phyloP scores from a whole-genome alignment of 495 filamentous ascomycete genomes.

The Penicillium steckii region DNA sequence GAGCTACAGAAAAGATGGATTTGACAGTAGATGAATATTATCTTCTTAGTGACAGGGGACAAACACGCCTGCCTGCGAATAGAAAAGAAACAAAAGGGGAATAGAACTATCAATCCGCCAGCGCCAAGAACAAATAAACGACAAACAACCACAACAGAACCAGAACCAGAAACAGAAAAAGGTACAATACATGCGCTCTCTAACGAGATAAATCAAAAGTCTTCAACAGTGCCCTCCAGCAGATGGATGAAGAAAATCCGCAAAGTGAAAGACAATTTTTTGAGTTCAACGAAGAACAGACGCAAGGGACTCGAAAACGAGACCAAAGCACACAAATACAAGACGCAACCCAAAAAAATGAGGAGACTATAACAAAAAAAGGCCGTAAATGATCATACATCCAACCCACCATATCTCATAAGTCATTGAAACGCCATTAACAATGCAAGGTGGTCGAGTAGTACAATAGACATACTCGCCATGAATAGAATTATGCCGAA shows the following conservation, averaged over 20 bases:
- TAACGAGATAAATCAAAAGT: constrained; percentile 38
- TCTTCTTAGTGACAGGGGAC: constrained; percentile 10
- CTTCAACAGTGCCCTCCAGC: constrained; percentile 38
- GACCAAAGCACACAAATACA: constrained; percentile 19
- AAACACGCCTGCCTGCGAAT: constrained; percentile 4
- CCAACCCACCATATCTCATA: constrained; percentile 43
- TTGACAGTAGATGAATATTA: constrained; percentile 11
- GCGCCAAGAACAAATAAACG: constrained; percentile 9
- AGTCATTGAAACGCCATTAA: constrained; percentile 44
- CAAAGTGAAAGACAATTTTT: constrained; percentile 30
- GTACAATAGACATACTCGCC: not conserved
- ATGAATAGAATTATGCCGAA: constrained; percentile 3
- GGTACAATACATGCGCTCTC: constrained; percentile 51
- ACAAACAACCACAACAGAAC: too few relatives aligned
- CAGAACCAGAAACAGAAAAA: too few relatives aligned
- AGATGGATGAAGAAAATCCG: constrained; percentile 32
- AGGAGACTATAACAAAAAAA: constrained; percentile 24
- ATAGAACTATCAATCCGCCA: constrained; percentile 13
- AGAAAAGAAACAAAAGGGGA: constrained; percentile 8
- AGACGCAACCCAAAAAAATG: constrained; percentile 26
- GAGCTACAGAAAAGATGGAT: not conserved
- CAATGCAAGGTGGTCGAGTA: constrained; percentile 30
- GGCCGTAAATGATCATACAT: constrained; percentile 49
- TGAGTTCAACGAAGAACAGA: constrained; percentile 8
- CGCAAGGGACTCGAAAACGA: constrained; percentile 9